These are phyloP conservation scores for Coemansia asiatica DNA, from an alignment of 192 early-diverging fungal species.

Conservation along the genomic window DNA sequence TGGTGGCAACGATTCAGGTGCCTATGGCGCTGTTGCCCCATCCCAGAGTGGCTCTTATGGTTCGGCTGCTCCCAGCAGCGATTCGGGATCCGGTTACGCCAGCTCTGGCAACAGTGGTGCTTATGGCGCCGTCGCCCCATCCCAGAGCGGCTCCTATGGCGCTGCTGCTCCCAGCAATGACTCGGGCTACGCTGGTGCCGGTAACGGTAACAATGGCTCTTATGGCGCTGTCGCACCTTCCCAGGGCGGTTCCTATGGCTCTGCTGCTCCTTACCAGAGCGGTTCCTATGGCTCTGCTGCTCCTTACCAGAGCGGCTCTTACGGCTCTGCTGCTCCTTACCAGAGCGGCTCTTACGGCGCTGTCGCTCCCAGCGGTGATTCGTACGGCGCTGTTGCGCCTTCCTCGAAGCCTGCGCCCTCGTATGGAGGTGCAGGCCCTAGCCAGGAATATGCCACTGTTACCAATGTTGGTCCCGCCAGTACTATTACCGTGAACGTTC, in stretches of 20 bases:
- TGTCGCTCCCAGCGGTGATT: slow-evolving; percentile 10
- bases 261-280: not conserved
- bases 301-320: not conserved
- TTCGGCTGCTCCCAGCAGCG: slow-evolving; percentile 1
- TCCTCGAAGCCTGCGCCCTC: slow-evolving; percentile 13
- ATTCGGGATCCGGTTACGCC: not conserved
- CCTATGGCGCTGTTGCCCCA: slow-evolving; percentile 16
- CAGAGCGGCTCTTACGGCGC: not conserved
- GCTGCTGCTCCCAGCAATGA: slow-evolving; percentile 1
- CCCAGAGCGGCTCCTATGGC: slow-evolving; percentile 9
- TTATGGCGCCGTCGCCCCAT: slow-evolving; percentile 4
- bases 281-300: not conserved
- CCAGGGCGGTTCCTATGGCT: slow-evolving; percentile 10
- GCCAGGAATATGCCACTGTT: slow-evolving; percentile 16
- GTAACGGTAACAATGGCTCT: not conserved
- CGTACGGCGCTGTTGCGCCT: slow-evolving; percentile 19
- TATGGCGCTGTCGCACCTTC: slow-evolving; percentile 10
- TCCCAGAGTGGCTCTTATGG: slow-evolving; percentile 10
- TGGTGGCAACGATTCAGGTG: slow-evolving; percentile 6
- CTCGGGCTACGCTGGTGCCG: not conserved
- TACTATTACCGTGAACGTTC: slow-evolving; percentile 30
- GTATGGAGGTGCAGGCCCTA: slow-evolving; percentile 20
- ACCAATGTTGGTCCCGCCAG: slow-evolving; percentile 23
- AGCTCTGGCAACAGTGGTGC: not conserved
- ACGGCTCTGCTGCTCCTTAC: slow-evolving; percentile 1